Evolutionary conservation across 2,329 filamentous ascomycete genomes (phyloP), one percentile per base, ranked within the genome.

Genomic region (Metarhizium anisopliae): DNA sequence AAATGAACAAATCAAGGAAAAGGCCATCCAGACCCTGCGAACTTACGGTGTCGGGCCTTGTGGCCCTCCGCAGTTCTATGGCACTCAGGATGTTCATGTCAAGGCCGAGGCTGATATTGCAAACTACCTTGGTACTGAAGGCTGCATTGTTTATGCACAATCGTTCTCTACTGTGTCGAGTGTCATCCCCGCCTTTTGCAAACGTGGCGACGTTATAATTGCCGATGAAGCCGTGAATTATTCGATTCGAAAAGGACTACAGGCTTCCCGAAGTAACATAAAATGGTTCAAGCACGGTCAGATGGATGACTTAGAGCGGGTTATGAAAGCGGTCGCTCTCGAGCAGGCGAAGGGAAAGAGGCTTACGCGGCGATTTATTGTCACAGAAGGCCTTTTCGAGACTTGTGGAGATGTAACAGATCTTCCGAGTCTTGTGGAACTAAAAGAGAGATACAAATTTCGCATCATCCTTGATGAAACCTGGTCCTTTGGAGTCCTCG

Each of bases 381-480:
- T 99, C 55, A 96, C 93, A 0, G 95, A 99, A 73, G 94, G 89
- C 10, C 70, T 99, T 50, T 99, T 95, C 64, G 95, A 99, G 74
- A 90, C 87, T 55, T 82, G 89, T 25, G 94, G 94, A 53, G 93
- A 96, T 68, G 84, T 87, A 64, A 84, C 87, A 25, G 82, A 97
- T 68, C 74, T 99, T 59, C 93, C 92, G 2, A 92, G 86, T 68
- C 82, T 99, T 64, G 89, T 97, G 60, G 93, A 96, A 69, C 79
- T 99, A 63, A 96, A 96, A 74, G 85, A 92, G 63, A 89, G 88
- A 70, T 96, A 97, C 81, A 99, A 96, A 75, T 99, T 97, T 77
- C 90, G 94, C 64, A 83, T 99, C 56, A 95, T 97, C 61, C 84
- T 99, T 42, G 94, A 99, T 70, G 94, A 99, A 76, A 96, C 92